Conservation (phyloP, 345 rosid species). For the Populus euphratica region DNA sequence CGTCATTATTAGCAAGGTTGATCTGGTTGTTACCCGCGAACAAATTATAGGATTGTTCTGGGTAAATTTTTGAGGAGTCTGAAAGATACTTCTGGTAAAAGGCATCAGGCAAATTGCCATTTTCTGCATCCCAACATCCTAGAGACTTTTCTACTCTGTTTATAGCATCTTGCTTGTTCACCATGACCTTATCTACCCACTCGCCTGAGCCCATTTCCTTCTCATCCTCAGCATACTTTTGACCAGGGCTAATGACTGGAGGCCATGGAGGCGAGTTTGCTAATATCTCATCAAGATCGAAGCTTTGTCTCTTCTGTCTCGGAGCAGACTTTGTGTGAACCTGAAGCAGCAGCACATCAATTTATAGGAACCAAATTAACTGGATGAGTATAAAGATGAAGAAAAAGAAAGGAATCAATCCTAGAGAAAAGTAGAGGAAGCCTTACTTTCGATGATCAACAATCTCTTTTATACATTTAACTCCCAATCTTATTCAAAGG, state of each 20-base stretch:
- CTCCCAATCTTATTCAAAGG: neutral
- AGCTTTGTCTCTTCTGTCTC: constrained; percentile 61
- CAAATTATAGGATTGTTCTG: constrained; percentile 66
- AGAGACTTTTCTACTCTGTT: constrained; percentile 44
- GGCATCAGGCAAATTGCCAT: constrained; percentile 42
- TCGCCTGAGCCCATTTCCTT: constrained; percentile 61
- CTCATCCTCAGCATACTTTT: constrained; percentile 63
- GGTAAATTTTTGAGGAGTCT: constrained; percentile 60
- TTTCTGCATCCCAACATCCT: constrained; percentile 59
- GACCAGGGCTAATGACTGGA: constrained; percentile 64
- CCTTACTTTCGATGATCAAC: neutral
- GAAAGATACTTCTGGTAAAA: constrained; percentile 65
- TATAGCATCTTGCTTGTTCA: constrained; percentile 68
- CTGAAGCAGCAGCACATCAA: constrained; percentile 36
- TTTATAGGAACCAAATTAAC: neutral
- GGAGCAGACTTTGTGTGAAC: constrained; percentile 37
- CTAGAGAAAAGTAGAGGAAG: neutral
- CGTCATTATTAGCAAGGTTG: constrained; percentile 42
- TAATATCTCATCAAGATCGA: constrained; percentile 77
- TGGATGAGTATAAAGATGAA: neutral
- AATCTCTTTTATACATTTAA: neutral
- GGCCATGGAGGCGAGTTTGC: constrained; percentile 97
- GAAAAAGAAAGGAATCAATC: neutral
- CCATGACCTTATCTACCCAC: constrained; percentile 99
- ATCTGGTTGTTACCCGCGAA: constrained; percentile 45